These are phyloP conservation scores for Verticillium longisporum DNA, from an alignment of 2,329 filamentous ascomycete genomes.

Conservation along the genomic window DNA sequence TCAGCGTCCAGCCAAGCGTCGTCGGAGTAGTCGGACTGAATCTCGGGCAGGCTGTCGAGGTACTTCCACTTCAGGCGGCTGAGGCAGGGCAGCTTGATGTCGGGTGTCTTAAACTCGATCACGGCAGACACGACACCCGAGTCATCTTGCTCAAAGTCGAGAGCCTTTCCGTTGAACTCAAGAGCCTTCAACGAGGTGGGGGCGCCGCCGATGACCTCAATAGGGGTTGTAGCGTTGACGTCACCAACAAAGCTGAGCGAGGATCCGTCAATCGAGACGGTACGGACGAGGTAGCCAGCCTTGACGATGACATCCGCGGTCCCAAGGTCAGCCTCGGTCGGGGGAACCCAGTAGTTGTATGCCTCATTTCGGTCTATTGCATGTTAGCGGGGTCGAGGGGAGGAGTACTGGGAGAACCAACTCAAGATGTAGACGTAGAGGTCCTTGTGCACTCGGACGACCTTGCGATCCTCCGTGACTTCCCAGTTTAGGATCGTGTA, in stretches of 20 bases:
- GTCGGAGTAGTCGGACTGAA: slow-evolving; percentile 24
- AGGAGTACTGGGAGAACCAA: slow-evolving; percentile 13
- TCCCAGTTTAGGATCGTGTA: slow-evolving; percentile 10
- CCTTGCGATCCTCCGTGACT: slow-evolving; percentile 9
- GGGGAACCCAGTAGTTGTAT: slow-evolving; percentile 17
- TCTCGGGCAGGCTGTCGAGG: slow-evolving; percentile 15
- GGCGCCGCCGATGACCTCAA: slow-evolving; percentile 15
- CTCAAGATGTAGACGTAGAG: slow-evolving; percentile 17
- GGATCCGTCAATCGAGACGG: slow-evolving; percentile 8
- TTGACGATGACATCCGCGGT: slow-evolving; percentile 15
- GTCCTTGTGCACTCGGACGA: slow-evolving; percentile 6
- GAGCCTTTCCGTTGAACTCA: slow-evolving; percentile 11
- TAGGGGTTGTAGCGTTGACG: slow-evolving; percentile 13
- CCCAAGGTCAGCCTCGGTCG: slow-evolving; percentile 9
- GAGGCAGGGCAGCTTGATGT: slow-evolving; percentile 8
- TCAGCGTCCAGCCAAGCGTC: slow-evolving; percentile 34
- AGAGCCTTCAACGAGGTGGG: slow-evolving; percentile 9
- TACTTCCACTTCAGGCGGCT: slow-evolving; percentile 10
- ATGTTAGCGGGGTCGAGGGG: not conserved
- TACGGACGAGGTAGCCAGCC: slow-evolving; percentile 16
- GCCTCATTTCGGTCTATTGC: slow-evolving; percentile 14
- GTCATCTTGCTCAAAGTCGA: slow-evolving; percentile 11
- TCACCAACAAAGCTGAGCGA: slow-evolving; percentile 15
- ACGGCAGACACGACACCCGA: slow-evolving; percentile 12
- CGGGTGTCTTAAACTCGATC: slow-evolving; percentile 9